Base-by-base conservation (phyloP, 805 yeast genomes). In the Zygoascus flipseniorum region DNA sequence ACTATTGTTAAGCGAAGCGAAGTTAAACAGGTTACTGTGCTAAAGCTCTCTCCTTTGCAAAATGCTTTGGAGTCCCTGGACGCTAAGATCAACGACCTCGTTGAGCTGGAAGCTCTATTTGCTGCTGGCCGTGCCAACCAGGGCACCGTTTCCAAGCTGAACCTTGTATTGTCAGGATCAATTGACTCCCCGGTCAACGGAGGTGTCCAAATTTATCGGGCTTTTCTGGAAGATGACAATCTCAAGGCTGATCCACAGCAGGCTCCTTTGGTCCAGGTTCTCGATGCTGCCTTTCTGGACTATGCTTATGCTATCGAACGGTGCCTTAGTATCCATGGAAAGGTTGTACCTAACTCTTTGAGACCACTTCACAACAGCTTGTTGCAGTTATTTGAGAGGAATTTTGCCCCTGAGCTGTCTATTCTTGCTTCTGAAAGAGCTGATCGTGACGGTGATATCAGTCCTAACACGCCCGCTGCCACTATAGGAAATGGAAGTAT, bases 161-260 rank as follows among this genome's bases (percentile, higher is more conserved):
- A 65, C 42, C 58, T 66, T 52, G 59, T 59, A 2, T 54, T 66
- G 5, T 61, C 68, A 8, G 96, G 96, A 44, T 86, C 96, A 0
- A 90, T 89, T 52, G 95, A 88, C 65, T 81, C 96, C 0, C 96
- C 96, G 2, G 92, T 89, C 5, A 89, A 89, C 65, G 97, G 97
- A 37, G 97, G 97, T 54, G 86, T 89, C 58, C 86, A 88, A 1
- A 89, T 85, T 64, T 89, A 86, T 69, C 76, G 90, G 52, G 78
- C 78, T 1, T 87, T 89, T 65, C 79, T 86, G 64, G 68, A 66
- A 39, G 76, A 74, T 47, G 59, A 59, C 10, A 49, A 50, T 14
- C 48, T 56, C 35, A 53, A 44, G 43, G 39, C 45, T 41, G 64
- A 58, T 20, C 56, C 59, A 2, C 61, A 60, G 11, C 52, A 59